These are phyloP conservation scores for Exophiala spinifera DNA, from an alignment of 2,329 filamentous ascomycete species.

Conservation along the genomic window DNA sequence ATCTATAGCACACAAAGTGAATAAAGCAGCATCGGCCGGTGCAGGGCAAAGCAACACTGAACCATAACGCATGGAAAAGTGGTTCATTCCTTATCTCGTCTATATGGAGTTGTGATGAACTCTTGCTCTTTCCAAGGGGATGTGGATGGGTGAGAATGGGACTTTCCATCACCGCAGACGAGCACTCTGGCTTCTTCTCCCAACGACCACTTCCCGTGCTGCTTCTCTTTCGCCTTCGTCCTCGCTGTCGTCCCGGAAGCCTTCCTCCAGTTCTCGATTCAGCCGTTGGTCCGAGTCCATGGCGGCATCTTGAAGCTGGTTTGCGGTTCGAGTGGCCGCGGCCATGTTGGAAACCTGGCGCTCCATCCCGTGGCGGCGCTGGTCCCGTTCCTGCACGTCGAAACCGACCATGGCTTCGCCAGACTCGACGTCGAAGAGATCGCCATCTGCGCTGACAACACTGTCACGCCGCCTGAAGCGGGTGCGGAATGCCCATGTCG, in stretches of 20 bases:
- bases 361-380: constrained; percentile 39
- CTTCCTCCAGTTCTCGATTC: constrained; percentile 75
- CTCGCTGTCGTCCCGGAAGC: constrained; percentile 71
- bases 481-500: constrained; percentile 42
- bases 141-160: too few species aligned
- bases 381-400: constrained; percentile 48
- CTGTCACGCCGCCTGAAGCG: constrained; percentile 28
- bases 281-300: constrained; percentile 57
- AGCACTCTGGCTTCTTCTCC: background rate
- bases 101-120: too few species aligned
- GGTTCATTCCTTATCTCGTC: too few species aligned
- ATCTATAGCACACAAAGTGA: too few species aligned
- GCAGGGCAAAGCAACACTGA: too few species aligned
- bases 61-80: too few species aligned
- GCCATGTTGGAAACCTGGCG: constrained; percentile 32
- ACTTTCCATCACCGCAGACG: too few species aligned
- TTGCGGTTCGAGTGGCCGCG: constrained; percentile 28
- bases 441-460: constrained; percentile 48
- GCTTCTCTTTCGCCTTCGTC: constrained; percentile 51
- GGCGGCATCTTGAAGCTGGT: constrained; percentile 6
- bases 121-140: too few species aligned
- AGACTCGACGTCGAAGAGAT: constrained; percentile 67
- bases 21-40: too few species aligned
- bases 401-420: constrained; percentile 51
- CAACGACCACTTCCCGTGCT: constrained; percentile 26